A percentile compares a stretch with the other conserved stretches of the same genome.
Evolutionary conservation across 2,329 filamentous ascomycete species (phyloP).

Genomic region (Venturia asperata): DNA sequence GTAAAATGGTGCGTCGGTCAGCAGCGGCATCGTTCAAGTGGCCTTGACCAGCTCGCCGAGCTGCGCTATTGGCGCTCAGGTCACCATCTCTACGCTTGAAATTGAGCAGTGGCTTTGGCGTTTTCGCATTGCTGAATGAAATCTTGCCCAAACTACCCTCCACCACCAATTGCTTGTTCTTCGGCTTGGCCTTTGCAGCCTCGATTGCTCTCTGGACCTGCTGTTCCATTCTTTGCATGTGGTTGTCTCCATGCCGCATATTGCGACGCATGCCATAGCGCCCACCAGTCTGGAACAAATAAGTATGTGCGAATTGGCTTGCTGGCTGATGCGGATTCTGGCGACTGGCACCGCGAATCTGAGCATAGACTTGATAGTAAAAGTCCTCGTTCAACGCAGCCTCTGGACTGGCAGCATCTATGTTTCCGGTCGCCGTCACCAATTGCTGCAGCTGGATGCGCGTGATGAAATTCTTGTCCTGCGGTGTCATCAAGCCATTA

Average conservation of each 20-base stretch:
- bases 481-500: conserved; percentile 96
- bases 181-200: conserved; percentile 92
- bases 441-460: conserved; percentile 95
- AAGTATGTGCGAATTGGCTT: conserved; percentile 95
- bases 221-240: conserved; percentile 98
- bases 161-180: conserved; percentile 94
- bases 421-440: conserved; percentile 82
- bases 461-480: conserved; percentile 99
- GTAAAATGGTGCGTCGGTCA: conserved; percentile 39
- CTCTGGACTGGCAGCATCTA: conserved; percentile 72
- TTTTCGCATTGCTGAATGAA: conserved; percentile 97
- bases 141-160: conserved; percentile 97
- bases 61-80: conserved; percentile 48
- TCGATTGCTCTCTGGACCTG: conserved; percentile 96
- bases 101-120: conserved; percentile 87
- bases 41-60: conserved; percentile 35
- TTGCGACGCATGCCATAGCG: conserved; percentile 70
- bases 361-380: conserved; percentile 95
- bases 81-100: conserved; percentile 78
- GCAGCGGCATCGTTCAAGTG: conserved; percentile 38
- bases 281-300: conserved; percentile 88
- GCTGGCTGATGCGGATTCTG: conserved; percentile 89
- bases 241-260: conserved; percentile 81
- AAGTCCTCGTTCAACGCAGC: conserved; percentile 85
- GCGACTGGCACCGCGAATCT: conserved; percentile 82